phyloP scores from a whole-genome alignment of 2,329 filamentous ascomycete genomes.

The Magnaporthales sp. region DNA sequence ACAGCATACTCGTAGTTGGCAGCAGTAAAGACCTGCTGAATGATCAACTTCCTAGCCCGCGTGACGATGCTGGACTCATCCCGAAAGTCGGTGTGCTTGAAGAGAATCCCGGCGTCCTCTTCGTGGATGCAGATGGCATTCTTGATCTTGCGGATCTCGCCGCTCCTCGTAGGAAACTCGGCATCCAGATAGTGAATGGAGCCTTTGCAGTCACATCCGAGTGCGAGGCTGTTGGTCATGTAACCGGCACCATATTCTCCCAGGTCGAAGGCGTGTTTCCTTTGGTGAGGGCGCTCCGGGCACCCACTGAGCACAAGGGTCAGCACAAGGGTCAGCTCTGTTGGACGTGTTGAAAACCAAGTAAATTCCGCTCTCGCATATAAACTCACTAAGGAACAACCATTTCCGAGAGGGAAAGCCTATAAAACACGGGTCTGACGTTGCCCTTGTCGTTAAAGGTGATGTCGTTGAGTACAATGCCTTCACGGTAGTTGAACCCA shows the following conservation, averaged over 20 bases:
- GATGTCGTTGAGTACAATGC: slow-evolving; percentile 84
- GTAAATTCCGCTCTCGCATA: too few relatives aligned
- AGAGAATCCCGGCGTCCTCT: slow-evolving; percentile 83
- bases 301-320: slow-evolving; percentile 40
- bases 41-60: slow-evolving; percentile 73
- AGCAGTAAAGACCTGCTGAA: slow-evolving; percentile 89
- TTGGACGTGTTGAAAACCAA: not conserved
- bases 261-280: slow-evolving; percentile 75
- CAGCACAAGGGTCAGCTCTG: too few relatives aligned
- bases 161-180: slow-evolving; percentile 69
- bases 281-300: slow-evolving; percentile 69
- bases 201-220: slow-evolving; percentile 83
- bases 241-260: slow-evolving; percentile 69
- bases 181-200: slow-evolving; percentile 89
- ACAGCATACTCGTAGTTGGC: slow-evolving; percentile 86
- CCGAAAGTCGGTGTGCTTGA: slow-evolving; percentile 91
- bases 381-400: slow-evolving; percentile 67
- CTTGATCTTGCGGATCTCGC: slow-evolving; percentile 72
- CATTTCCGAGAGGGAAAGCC: slow-evolving; percentile 86
- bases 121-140: slow-evolving; percentile 95
- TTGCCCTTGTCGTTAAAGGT: slow-evolving; percentile 78
- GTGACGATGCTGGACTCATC: slow-evolving; percentile 84
- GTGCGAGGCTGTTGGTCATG: slow-evolving; percentile 65
- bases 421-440: slow-evolving; percentile 74
- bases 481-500: slow-evolving; percentile 91